A percentile compares a stretch with the other conserved stretches of the same genome.
Conservation (phyloP, 2,329 filamentous ascomycete species). For the Neobulgaria alba region DNA sequence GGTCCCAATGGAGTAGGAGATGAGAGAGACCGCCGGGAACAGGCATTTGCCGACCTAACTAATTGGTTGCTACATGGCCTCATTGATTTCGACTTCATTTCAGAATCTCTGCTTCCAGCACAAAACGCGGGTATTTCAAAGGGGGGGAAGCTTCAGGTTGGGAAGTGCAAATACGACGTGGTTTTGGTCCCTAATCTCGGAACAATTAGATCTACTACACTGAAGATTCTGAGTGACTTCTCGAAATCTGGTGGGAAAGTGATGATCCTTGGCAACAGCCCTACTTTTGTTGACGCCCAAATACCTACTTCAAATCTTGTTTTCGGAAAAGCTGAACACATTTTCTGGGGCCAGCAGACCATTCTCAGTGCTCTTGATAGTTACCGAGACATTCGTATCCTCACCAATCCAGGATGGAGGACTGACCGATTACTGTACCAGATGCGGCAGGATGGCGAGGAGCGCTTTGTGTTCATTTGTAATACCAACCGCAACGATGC, state of each 20-base stretch:
- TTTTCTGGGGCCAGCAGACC: constrained; percentile 18
- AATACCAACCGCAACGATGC: constrained; percentile 24
- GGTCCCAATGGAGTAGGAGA: constrained; percentile 24
- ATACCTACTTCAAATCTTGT: constrained; percentile 7
- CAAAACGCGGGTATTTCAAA: constrained; percentile 11
- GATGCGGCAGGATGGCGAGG: constrained; percentile 25
- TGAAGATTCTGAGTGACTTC: constrained; percentile 22
- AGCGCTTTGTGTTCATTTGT: constrained; percentile 27
- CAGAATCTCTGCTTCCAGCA: constrained; percentile 25
- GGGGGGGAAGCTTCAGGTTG: constrained; percentile 18
- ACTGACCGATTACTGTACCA: constrained; percentile 24
- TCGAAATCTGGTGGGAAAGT: constrained; percentile 18
- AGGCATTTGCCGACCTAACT: constrained; percentile 23
- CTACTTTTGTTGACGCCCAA: constrained; percentile 20
- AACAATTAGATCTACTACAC: constrained; percentile 27
- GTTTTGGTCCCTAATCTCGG: constrained; percentile 27
- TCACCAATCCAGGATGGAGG: constrained; percentile 4
- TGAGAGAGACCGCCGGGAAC: constrained; percentile 21
- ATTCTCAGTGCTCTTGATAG: constrained; percentile 18
- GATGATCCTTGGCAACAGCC: constrained; percentile 20
- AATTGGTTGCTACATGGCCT: constrained; percentile 26
- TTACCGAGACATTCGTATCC: constrained; percentile 21
- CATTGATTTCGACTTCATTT: constrained; percentile 30
- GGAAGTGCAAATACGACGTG: constrained; percentile 27
- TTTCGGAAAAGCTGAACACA: constrained; percentile 9